Conservation (phyloP, 129 eudicot genomes). For the Chrysanthemum seticuspe region DNA sequence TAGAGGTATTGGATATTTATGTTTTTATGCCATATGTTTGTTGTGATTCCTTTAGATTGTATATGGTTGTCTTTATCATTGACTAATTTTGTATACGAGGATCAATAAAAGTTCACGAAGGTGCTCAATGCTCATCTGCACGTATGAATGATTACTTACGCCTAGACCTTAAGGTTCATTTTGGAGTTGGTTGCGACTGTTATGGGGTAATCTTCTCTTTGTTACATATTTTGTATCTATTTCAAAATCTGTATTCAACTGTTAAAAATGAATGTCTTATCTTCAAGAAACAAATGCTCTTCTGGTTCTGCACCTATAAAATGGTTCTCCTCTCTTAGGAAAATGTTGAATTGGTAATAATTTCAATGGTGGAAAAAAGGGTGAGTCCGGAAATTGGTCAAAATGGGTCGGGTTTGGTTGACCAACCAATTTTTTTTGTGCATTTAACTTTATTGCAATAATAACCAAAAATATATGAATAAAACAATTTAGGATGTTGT, state of each 20-base stretch:
- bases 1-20: no score
- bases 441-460: no score
- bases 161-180: constrained; percentile 40
- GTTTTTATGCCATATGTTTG: no score
- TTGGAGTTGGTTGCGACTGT: constrained; percentile 56
- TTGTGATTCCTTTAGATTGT: no score
- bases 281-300: neutral
- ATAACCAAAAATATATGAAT: no score
- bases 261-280: neutral
- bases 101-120: constrained; percentile 22
- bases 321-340: neutral
- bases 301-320: neutral
- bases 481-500: no score
- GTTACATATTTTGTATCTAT: neutral
- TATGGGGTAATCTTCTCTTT: constrained; percentile 54
- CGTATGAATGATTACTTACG: constrained; percentile 19
- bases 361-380: neutral
- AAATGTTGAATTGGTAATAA: neutral
- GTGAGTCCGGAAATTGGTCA: neutral
- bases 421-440: no score
- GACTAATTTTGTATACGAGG: constrained; percentile 12
- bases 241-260: neutral
- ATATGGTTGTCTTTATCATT: neutral
- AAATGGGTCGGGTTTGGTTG: no score
- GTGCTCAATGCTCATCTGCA: constrained; percentile 22